phyloP scores from a whole-genome alignment of 805 yeast genomes.

The Saccharomycopsis microspora region DNA sequence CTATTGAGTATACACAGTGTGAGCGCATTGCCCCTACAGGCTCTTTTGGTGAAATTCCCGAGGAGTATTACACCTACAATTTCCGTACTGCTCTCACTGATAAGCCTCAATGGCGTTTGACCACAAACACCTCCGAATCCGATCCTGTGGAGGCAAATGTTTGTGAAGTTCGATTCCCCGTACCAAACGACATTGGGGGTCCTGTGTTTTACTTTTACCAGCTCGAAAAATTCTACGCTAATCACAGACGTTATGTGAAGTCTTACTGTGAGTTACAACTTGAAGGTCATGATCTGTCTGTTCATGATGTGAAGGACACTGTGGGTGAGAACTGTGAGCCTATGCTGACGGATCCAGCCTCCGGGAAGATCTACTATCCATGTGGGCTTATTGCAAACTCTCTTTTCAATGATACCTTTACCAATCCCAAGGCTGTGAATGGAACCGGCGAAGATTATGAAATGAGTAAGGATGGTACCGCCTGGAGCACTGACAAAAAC shows the following conservation, averaged over 20 bases:
- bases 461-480: constrained; percentile 47
- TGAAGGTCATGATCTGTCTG: constrained; percentile 58
- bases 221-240: constrained; percentile 84
- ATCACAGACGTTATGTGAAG: constrained; percentile 87
- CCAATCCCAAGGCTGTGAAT: constrained; percentile 30
- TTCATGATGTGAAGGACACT: constrained; percentile 32
- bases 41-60: constrained; percentile 42
- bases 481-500: constrained; percentile 74
- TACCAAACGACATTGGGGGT: constrained; percentile 59
- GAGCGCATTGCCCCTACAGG: constrained; percentile 33
- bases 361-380: constrained; percentile 68
- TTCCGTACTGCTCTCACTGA: constrained; percentile 36
- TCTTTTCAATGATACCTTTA: constrained; percentile 77
- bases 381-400: constrained; percentile 95
- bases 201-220: constrained; percentile 75
- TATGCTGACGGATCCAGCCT: constrained; percentile 31
- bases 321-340: constrained; percentile 48
- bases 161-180: constrained; percentile 61
- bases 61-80: constrained; percentile 44
- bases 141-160: constrained; percentile 29
- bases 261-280: constrained; percentile 75
- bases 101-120: constrained; percentile 55
- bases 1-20: constrained; percentile 71
- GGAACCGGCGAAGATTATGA: constrained; percentile 25
- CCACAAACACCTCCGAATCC: constrained; percentile 28